Evolutionary conservation across 257 asterid species (phyloP), one percentile per base, ranked within the genome.

Genomic region (Ehretia macrophylla): DNA sequence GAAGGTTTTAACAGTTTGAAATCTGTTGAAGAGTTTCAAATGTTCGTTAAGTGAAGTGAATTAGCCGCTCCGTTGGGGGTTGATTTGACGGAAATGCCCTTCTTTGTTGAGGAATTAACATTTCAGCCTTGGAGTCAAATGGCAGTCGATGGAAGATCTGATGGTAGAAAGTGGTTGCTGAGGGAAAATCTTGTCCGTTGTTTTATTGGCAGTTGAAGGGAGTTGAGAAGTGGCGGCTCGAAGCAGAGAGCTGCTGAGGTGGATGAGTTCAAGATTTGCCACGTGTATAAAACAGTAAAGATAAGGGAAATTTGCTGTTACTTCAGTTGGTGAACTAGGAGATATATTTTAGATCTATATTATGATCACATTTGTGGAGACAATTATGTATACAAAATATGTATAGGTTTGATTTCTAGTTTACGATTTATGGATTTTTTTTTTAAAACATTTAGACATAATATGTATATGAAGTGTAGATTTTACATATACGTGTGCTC

Each of bases 1-100:
- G 51, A 32, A 57, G 73, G 72, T 59, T 63, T 78, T 76, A 54
- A 38, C 79, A 59, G 74, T 72, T 75, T 50, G 21, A 35, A 6
- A 21, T 21, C 48, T 32, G 68, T 20, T 58, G 39, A 48, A 64
- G 61, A 38, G 72, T 61, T 58, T 49, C 8, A 13, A 42, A 42
- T 35, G 32, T 5, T 50, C 35, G 35, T 27, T 27, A 27, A n/a
- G 35, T 27, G 35, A 27, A 27, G 35, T 27, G 35, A 27, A 27
- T 6, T 27, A 27, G 4, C 35, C 35, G 35, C 35, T 27, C 35
- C 3, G 6, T 27, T 1, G 35, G 35, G 35, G 35, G 27, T 56
- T 14, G 37, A 37, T 58, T 58, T 37, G 65, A 66, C 60, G 46
- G 14, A 14, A 51, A 5, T 58, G 17, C 14, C 65, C 65, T 66